These are phyloP conservation scores for Phlyctochytrium bullatum DNA, from an alignment of 192 early-diverging fungal species.

Conservation along the genomic window DNA sequence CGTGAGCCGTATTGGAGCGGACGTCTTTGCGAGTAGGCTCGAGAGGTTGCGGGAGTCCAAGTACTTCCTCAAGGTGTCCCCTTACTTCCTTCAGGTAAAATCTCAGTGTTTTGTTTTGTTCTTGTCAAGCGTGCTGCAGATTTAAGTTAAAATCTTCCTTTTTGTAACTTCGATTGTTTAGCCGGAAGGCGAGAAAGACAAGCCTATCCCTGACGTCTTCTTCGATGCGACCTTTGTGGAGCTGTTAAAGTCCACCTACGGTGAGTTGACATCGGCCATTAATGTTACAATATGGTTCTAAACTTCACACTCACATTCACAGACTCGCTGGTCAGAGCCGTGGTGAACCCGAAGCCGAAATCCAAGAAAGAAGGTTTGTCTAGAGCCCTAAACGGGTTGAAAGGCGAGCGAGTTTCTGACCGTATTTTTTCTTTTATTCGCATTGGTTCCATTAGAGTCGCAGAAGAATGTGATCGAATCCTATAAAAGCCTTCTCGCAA, in stretches of 20 bases:
- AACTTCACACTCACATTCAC: neutral
- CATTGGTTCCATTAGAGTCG: no score
- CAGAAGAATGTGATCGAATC: slow-evolving; percentile 20
- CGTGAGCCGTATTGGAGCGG: slow-evolving; percentile 79
- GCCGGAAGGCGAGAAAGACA: slow-evolving; percentile 12
- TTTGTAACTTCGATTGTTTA: slow-evolving; percentile 8
- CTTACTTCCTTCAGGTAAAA: slow-evolving; percentile 42
- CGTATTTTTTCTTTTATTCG: no score
- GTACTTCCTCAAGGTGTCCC: slow-evolving; percentile 72
- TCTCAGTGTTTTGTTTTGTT: no score
- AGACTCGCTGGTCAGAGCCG: slow-evolving; percentile 24
- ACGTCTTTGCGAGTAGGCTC: slow-evolving; percentile 80
- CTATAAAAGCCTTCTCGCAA: slow-evolving; percentile 22
- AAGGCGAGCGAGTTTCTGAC: no score
- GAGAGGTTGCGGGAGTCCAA: slow-evolving; percentile 81
- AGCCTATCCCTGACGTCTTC: slow-evolving; percentile 62
- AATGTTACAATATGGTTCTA: no score
- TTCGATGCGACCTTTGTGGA: slow-evolving; percentile 86
- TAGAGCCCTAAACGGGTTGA: neutral
- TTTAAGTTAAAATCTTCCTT: slow-evolving; percentile 11
- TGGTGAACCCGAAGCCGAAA: slow-evolving; percentile 25
- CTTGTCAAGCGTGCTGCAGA: slow-evolving; percentile 10
- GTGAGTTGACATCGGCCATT: no score
- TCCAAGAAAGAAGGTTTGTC: slow-evolving; percentile 20
- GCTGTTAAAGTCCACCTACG: slow-evolving; percentile 77